Conservation (phyloP, 2,329 filamentous ascomycete genomes). For the Intubia oerlemansii region DNA sequence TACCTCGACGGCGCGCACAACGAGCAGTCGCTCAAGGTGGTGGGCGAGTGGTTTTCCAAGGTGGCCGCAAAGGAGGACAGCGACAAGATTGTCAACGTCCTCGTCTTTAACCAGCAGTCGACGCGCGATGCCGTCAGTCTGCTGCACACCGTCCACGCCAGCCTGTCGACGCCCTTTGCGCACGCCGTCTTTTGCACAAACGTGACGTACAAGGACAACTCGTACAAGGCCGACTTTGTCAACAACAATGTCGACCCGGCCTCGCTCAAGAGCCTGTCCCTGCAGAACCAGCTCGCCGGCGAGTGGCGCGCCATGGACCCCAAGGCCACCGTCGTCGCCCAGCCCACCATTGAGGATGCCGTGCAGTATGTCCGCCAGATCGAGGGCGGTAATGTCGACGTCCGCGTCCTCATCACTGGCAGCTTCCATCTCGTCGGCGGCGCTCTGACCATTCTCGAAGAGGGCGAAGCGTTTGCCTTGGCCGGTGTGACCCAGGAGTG, state of each 20-base stretch:
- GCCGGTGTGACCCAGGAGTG: not conserved
- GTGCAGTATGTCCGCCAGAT: slow-evolving; percentile 16
- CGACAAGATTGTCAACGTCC: slow-evolving; percentile 15
- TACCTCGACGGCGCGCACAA: slow-evolving; percentile 81
- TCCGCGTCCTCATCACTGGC: slow-evolving; percentile 20
- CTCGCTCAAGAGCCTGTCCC: slow-evolving; percentile 25
- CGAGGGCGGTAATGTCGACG: slow-evolving; percentile 1
- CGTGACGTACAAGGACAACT: slow-evolving; percentile 23
- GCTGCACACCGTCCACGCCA: slow-evolving; percentile 25
- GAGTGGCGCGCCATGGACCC: slow-evolving; percentile 27
- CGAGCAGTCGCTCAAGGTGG: slow-evolving; percentile 56
- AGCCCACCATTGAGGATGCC: slow-evolving; percentile 33
- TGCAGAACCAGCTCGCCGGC: slow-evolving; percentile 28
- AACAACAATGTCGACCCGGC: slow-evolving; percentile 30
- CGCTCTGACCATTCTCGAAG: slow-evolving; percentile 12
- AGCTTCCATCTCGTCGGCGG: slow-evolving; percentile 25
- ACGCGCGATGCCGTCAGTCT: slow-evolving; percentile 51
- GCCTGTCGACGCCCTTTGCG: slow-evolving; percentile 28
- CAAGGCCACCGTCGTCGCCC: slow-evolving; percentile 19
- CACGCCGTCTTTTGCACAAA: slow-evolving; percentile 33
- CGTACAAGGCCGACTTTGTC: slow-evolving; percentile 34
- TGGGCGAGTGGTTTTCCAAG: slow-evolving; percentile 54
- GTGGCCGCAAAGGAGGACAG: slow-evolving; percentile 8
- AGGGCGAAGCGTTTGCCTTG: slow-evolving; percentile 6
- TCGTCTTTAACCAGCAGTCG: slow-evolving; percentile 89